Conservation (phyloP, 1,284 basidiomycete genomes). For the Ceraceosorus guamensis region DNA sequence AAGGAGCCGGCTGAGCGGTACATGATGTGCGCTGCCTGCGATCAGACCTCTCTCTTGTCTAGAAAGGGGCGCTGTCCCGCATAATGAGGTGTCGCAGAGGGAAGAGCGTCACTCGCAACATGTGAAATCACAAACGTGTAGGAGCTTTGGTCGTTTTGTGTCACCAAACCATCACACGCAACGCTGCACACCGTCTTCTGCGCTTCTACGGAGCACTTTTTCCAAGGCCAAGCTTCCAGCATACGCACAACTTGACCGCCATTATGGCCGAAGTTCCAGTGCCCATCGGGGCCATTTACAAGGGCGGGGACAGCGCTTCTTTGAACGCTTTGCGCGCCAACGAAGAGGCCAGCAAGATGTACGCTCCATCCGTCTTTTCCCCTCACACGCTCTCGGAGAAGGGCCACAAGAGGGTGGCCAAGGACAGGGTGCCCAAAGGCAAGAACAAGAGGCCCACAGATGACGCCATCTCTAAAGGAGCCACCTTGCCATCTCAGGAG, state of each 20-base stretch:
- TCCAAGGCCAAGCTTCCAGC: no score
- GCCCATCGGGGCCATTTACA: constrained; percentile 39
- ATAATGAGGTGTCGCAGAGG: no score
- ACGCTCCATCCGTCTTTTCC: constrained; percentile 39
- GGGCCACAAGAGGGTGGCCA: constrained; percentile 17
- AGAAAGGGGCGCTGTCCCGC: no score
- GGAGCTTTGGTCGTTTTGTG: no score
- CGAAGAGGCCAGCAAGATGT: constrained; percentile 15
- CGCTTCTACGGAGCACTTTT: no score
- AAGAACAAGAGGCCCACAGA: constrained; percentile 8
- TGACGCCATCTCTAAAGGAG: constrained; percentile 12
- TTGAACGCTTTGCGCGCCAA: constrained; percentile 19
- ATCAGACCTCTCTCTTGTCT: no score
- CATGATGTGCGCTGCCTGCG: no score
- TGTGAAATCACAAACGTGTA: no score
- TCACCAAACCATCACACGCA: no score
- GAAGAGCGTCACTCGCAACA: no score
- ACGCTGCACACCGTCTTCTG: no score
- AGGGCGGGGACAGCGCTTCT: constrained; percentile 24
- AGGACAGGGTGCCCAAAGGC: constrained; percentile 16
- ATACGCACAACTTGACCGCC: neutral
- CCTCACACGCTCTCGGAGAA: constrained; percentile 26
- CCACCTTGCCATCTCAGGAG: constrained; percentile 3
- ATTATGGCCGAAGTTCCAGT: constrained; percentile 7
- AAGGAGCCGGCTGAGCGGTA: no score